Evolutionary conservation across 139 green algal genomes (phyloP).

Genomic region (Nannochloris sp.): DNA sequence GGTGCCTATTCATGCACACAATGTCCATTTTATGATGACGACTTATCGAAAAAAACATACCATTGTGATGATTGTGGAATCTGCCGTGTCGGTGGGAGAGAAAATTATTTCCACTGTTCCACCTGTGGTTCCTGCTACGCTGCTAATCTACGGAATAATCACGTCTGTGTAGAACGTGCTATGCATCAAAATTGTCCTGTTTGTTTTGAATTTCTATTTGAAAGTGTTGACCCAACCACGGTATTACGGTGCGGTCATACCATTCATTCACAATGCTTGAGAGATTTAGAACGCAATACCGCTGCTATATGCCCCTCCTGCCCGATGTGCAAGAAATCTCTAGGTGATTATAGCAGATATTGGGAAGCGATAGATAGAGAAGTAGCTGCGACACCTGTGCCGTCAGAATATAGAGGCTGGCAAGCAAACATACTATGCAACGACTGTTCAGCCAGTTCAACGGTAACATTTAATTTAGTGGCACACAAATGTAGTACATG

Average conservation of each 20-base stretch:
- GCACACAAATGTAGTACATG: constrained; percentile 67
- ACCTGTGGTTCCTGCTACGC: constrained; percentile 89
- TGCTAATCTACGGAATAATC: constrained; percentile 49
- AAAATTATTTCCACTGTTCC: constrained; percentile 92
- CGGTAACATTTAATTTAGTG: constrained; percentile 59
- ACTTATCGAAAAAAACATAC: constrained; percentile 74
- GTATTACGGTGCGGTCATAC: constrained; percentile 90
- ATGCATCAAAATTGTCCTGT: constrained; percentile 87
- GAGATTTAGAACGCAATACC: constrained; percentile 35
- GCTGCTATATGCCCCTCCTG: constrained; percentile 54
- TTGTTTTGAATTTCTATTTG: constrained; percentile 91
- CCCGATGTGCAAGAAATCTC: constrained; percentile 65
- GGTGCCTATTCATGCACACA: constrained; percentile 55
- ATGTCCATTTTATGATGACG: constrained; percentile 87
- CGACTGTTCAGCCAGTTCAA: constrained; percentile 45
- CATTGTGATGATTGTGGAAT: constrained; percentile 85
- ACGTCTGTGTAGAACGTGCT: constrained; percentile 83
- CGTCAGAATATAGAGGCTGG: constrained; percentile 52
- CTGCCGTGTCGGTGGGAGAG: constrained; percentile 76
- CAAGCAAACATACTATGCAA: constrained; percentile 61
- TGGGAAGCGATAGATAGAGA: constrained; percentile 59
- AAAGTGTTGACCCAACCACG: constrained; percentile 68
- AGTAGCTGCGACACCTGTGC: constrained; percentile 49
- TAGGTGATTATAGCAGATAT: constrained; percentile 33
- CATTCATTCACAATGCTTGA: constrained; percentile 75